Percentiles rank a stretch among this genome's conserved stretches.
phyloP scores from a whole-genome alignment of 139 green algal species.

The Chlamydomonas sphaeroides region DNA sequence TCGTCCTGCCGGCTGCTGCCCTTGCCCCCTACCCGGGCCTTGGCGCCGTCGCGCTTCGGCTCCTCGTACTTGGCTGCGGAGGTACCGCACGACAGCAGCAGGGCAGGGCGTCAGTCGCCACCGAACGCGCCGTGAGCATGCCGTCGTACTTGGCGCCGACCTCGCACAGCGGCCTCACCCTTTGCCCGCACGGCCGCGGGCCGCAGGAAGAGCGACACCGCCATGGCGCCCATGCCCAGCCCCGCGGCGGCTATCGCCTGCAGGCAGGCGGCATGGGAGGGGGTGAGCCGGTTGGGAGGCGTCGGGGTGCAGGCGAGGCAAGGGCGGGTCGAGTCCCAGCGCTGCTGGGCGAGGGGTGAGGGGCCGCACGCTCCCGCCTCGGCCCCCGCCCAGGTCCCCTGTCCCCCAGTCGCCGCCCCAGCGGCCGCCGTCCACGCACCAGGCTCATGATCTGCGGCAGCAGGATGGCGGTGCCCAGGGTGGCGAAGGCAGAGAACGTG shows the following conservation, averaged over 20 bases:
- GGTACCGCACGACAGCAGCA: too few species aligned
- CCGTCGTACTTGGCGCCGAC: too few species aligned
- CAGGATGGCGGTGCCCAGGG: slow-evolving; percentile 18
- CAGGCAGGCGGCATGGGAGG: too few species aligned
- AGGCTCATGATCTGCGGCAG: slow-evolving; percentile 10
- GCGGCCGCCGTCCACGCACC: background rate
- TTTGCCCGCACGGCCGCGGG: slow-evolving; percentile 2
- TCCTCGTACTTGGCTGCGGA: background rate
- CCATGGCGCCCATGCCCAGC: background rate
- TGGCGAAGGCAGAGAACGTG: slow-evolving; percentile 27
- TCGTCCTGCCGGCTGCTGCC: background rate
- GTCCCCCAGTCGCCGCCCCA: background rate
- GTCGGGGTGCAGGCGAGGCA: too few species aligned
- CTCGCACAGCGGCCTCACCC: background rate
- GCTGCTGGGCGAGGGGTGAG: too few species aligned
- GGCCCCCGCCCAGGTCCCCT: background rate
- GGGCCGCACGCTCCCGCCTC: background rate
- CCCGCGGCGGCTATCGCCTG: slow-evolving; percentile 14
- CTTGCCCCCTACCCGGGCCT: too few species aligned
- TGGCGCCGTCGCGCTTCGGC: too few species aligned
- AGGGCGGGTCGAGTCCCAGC: too few species aligned
- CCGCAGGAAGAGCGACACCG: slow-evolving; percentile 7
- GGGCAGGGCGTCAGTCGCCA: too few species aligned
- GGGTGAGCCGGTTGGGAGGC: too few species aligned
- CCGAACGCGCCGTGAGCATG: too few species aligned